phyloP scores from a whole-genome alignment of 1,284 basidiomycete species.

The Pisolithus thermaeus region DNA sequence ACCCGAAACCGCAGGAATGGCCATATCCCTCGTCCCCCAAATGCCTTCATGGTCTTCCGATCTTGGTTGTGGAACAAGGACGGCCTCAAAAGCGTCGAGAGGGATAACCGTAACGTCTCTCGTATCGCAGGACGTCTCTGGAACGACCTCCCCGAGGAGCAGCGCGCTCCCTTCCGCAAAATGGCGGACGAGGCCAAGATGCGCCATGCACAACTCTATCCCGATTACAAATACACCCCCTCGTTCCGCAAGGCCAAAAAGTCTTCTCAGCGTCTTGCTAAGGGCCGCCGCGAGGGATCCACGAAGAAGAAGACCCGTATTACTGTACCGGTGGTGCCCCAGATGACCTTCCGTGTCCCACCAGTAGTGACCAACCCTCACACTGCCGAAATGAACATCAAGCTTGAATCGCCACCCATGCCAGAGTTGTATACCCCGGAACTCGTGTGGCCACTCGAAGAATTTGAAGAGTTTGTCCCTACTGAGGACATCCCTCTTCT shows the following conservation, averaged over 20 bases:
- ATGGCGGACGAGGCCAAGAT: conserved; percentile 44
- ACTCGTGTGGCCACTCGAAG: conserved; percentile 10
- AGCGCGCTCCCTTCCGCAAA: conserved; percentile 36
- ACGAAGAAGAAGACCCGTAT: conserved; percentile 5
- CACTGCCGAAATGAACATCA: neutral
- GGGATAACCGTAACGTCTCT: conserved; percentile 49
- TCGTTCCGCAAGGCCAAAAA: conserved; percentile 24
- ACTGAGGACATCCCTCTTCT: conserved; percentile 37
- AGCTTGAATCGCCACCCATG: neutral
- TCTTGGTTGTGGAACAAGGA: conserved; percentile 57
- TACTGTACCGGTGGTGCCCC: neutral
- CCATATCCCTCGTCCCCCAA: conserved; percentile 70
- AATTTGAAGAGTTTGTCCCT: conserved; percentile 27
- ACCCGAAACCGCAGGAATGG: conserved; percentile 36
- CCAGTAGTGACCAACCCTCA: conserved; percentile 6
- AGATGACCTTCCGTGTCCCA: neutral
- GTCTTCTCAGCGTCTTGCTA: conserved; percentile 20
- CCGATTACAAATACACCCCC: conserved; percentile 54
- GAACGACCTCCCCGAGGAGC: conserved; percentile 31
- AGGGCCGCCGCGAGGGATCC: conserved; percentile 20
- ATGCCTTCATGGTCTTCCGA: conserved; percentile 82
- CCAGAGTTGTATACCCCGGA: conserved; percentile 14
- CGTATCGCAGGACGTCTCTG: conserved; percentile 42
- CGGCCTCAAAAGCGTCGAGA: conserved; percentile 36
- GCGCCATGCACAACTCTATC: conserved; percentile 44